phyloP scores from a whole-genome alignment of 2,329 filamentous ascomycete genomes.

The Diaporthe humulicola region DNA sequence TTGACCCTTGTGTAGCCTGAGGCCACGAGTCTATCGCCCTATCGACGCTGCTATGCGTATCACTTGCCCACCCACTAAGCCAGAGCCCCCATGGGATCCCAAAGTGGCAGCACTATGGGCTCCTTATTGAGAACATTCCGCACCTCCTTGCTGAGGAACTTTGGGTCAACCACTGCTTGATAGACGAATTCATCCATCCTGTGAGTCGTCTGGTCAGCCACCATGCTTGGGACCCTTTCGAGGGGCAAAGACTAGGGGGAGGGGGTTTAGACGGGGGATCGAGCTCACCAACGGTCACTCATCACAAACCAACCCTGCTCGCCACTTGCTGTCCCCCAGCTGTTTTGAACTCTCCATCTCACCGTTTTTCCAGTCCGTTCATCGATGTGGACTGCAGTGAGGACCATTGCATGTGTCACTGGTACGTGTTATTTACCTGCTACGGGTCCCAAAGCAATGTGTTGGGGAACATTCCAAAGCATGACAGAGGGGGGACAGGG shows the following conservation, averaged over 20 bases:
- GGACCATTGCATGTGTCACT: slow-evolving; percentile 92
- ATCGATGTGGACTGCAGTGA: slow-evolving; percentile 87
- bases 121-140: slow-evolving; percentile 78
- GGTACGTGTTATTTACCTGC: not conserved
- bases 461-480: not conserved
- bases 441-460: not conserved
- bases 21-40: not conserved
- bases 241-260: too few species aligned
- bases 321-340: slow-evolving; percentile 79
- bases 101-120: slow-evolving; percentile 78
- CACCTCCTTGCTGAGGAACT: slow-evolving; percentile 74
- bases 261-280: not conserved
- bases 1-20: not conserved
- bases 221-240: not conserved
- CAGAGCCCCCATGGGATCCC: slow-evolving; percentile 85
- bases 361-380: slow-evolving; percentile 71
- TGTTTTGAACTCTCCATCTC: slow-evolving; percentile 90
- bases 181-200: slow-evolving; percentile 83
- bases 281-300: slow-evolving; percentile 75
- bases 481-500: not conserved
- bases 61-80: slow-evolving; percentile 59
- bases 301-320: slow-evolving; percentile 91
- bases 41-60: not conserved
- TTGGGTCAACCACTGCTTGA: slow-evolving; percentile 86
- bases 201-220: not conserved